Evolutionary conservation across 192 early-diverging fungal species (phyloP).

Genomic region (Backusella liffmaniae): DNA sequence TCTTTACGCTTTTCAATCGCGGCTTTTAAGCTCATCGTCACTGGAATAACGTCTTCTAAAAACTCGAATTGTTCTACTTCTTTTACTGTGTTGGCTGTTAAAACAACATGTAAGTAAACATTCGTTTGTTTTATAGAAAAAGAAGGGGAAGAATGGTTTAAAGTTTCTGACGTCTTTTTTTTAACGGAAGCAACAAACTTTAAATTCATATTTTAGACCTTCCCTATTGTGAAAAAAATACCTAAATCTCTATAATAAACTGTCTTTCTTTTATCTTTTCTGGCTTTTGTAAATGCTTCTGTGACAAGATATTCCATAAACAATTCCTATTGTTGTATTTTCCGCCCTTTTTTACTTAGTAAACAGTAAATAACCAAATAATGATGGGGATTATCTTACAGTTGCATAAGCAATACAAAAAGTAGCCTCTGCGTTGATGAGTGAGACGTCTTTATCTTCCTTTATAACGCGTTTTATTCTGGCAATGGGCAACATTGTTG

Average conservation of each 20-base stretch:
- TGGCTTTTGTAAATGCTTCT: slow-evolving; percentile 60
- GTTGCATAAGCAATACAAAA: slow-evolving; percentile 67
- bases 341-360: background rate
- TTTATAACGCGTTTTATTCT: slow-evolving; percentile 74
- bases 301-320: slow-evolving; percentile 67
- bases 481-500: slow-evolving; percentile 58
- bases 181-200: background rate
- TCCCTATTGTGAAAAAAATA: slow-evolving; percentile 12
- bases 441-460: slow-evolving; percentile 69
- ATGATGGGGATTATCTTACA: slow-evolving; percentile 26
- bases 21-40: slow-evolving; percentile 43
- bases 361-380: slow-evolving; percentile 5
- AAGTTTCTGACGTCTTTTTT: background rate
- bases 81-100: slow-evolving; percentile 34
- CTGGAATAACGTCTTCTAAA: slow-evolving; percentile 44
- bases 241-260: slow-evolving; percentile 73
- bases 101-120: background rate
- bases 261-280: slow-evolving; percentile 68
- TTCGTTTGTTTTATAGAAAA: background rate
- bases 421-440: slow-evolving; percentile 65
- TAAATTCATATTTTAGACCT: background rate
- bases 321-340: slow-evolving; percentile 46
- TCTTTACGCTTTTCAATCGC: slow-evolving; percentile 40
- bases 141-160: background rate
- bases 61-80: slow-evolving; percentile 38